Percentiles rank a stretch among this genome's conserved stretches.
These are phyloP conservation scores for Byssochlamys sp. DNA, from an alignment of 2,329 filamentous ascomycete species.

Conservation along the genomic window DNA sequence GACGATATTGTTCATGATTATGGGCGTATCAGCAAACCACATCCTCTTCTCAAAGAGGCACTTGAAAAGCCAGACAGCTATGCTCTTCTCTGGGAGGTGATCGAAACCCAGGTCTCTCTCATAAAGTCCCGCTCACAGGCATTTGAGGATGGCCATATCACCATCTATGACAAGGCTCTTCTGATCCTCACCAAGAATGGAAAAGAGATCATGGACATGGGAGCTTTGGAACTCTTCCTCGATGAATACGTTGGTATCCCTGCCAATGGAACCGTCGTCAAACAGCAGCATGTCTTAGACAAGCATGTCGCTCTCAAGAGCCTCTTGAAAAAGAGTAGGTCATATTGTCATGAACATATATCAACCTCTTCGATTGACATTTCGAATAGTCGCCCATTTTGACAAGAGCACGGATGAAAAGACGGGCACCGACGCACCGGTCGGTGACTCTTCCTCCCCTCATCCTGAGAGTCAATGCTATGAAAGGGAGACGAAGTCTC, in stretches of 20 bases:
- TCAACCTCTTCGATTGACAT: not conserved
- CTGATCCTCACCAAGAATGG: constrained; percentile 25
- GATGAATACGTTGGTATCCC: constrained; percentile 29
- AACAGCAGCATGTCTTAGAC: constrained; percentile 16
- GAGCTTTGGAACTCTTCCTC: constrained; percentile 30
- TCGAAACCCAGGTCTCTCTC: constrained; percentile 26
- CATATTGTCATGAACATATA: not conserved
- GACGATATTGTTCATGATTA: constrained; percentile 21
- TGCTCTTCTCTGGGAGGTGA: constrained; percentile 19
- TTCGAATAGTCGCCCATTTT: not conserved
- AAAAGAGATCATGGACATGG: constrained; percentile 17
- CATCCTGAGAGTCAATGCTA: not conserved
- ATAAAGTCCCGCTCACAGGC: constrained; percentile 27
- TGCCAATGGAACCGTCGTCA: constrained; percentile 7
- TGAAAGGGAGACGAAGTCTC: not conserved
- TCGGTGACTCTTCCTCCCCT: not conserved
- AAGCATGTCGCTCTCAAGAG: constrained; percentile 19
- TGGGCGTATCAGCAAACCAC: constrained; percentile 15
- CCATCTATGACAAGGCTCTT: constrained; percentile 33
- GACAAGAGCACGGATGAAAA: not conserved
- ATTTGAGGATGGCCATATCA: constrained; percentile 28
- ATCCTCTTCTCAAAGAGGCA: constrained; percentile 20
- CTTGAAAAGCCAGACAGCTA: constrained; percentile 15
- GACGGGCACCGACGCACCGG: not conserved
- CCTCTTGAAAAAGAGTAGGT: constrained; percentile 16